A percentile compares a stretch with the other conserved stretches of the same genome.
Evolutionary conservation across 306 rosid species (phyloP).

Genomic region (Delonix regia): DNA sequence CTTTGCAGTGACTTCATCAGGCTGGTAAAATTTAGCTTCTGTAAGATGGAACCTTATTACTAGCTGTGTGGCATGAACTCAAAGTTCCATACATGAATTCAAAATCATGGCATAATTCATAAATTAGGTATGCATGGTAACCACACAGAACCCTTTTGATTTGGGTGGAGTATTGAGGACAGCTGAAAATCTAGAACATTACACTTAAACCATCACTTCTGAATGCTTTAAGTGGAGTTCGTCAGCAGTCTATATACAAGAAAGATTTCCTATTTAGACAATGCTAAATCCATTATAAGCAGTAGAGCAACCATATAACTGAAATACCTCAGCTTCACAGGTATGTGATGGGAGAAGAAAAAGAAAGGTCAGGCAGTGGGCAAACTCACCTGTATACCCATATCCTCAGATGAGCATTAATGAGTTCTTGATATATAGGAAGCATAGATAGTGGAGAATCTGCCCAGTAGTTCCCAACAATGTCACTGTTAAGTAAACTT

Average conservation of each 20-base stretch:
- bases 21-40: neutral
- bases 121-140: neutral
- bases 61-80: neutral
- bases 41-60: neutral
- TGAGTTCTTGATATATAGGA: slow-evolving; percentile 85
- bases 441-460: slow-evolving; percentile 95
- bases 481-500: slow-evolving; percentile 56
- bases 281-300: neutral
- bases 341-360: neutral
- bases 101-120: neutral
- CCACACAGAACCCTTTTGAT: neutral
- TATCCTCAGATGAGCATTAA: slow-evolving; percentile 69
- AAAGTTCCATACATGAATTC: neutral
- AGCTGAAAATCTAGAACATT: neutral
- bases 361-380: slow-evolving; percentile 11
- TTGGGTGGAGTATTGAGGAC: neutral
- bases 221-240: neutral
- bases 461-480: slow-evolving; percentile 80
- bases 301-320: neutral
- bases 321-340: slow-evolving; percentile 8
- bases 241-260: neutral
- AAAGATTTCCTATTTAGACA: slow-evolving; percentile 3
- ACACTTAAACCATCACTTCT: neutral
- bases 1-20: neutral
- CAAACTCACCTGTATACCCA: slow-evolving; percentile 82